Conservation (phyloP, 331 rosid genomes). For the Telfairia occidentalis region DNA sequence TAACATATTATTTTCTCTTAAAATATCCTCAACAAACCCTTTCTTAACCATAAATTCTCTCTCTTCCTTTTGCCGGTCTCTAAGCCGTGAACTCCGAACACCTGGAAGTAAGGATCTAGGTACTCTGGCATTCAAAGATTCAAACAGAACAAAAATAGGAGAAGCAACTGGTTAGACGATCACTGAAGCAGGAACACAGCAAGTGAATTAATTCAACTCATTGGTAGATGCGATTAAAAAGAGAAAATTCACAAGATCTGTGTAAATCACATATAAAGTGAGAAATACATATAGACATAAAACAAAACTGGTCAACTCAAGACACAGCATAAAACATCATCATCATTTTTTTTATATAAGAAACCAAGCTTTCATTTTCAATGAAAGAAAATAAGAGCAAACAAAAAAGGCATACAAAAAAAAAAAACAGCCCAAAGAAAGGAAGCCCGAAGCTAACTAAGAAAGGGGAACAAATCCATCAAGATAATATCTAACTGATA, state of each 20-base stretch:
- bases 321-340: not conserved
- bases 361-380: no score
- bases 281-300: not conserved
- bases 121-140: constrained; percentile 42
- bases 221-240: constrained; percentile 1
- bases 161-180: constrained; percentile 13
- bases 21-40: constrained; percentile 78
- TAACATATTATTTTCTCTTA: constrained; percentile 51
- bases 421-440: no score
- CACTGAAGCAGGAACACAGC: not conserved
- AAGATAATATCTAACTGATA: no score
- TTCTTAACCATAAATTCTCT: constrained; percentile 74
- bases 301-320: not conserved
- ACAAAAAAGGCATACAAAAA: no score
- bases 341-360: not conserved
- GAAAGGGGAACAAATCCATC: no score
- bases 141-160: constrained; percentile 28
- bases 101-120: constrained; percentile 92
- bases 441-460: no score
- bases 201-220: constrained; percentile 2
- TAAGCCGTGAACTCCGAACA: constrained; percentile 78
- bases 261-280: not conserved
- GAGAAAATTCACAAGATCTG: not conserved
- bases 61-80: constrained; percentile 82
- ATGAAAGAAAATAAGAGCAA: no score